phyloP scores from a whole-genome alignment of 2,329 filamentous ascomycete species.

The Berkeleyomyces basicola region DNA sequence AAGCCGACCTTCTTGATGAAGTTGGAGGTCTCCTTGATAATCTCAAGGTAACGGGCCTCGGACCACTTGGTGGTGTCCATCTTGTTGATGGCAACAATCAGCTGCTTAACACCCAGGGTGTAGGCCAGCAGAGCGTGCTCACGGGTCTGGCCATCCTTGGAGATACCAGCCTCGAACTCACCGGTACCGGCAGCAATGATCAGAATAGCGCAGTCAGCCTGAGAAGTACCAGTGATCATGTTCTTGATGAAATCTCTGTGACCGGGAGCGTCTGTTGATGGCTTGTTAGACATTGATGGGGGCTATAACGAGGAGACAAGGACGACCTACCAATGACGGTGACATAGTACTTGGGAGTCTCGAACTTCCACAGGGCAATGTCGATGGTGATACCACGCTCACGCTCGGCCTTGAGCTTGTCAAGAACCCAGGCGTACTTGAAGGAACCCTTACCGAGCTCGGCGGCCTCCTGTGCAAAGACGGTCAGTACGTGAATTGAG shows the following conservation, averaged over 20 bases:
- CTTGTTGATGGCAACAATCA: slow-evolving; percentile 99
- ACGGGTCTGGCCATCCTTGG: slow-evolving; percentile 99
- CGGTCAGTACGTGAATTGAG: slow-evolving; percentile 13
- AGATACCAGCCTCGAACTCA: slow-evolving; percentile 99
- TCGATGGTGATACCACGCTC: slow-evolving; percentile 99
- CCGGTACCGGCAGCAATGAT: slow-evolving; percentile 99
- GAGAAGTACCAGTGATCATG: slow-evolving; percentile 99
- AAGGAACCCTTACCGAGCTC: slow-evolving; percentile 99
- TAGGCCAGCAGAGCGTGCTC: slow-evolving; percentile 99
- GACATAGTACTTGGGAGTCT: slow-evolving; percentile 94
- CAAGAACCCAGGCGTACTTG: slow-evolving; percentile 99
- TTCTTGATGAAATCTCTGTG: slow-evolving; percentile 99
- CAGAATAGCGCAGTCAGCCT: slow-evolving; percentile 99
- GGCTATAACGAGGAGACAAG: background rate
- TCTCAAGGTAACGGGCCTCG: slow-evolving; percentile 91
- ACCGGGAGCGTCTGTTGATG: slow-evolving; percentile 66
- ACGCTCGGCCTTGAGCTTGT: slow-evolving; percentile 99
- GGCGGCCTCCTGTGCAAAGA: slow-evolving; percentile 64
- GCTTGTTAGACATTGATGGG: background rate
- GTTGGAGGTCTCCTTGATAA: slow-evolving; percentile 99
- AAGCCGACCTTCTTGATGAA: slow-evolving; percentile 99
- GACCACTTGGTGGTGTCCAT: slow-evolving; percentile 99
- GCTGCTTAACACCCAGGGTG: slow-evolving; percentile 99
- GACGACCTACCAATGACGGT: slow-evolving; percentile 73
- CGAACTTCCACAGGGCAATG: slow-evolving; percentile 99